A percentile compares a stretch with the other conserved stretches of the same genome.
Conservation (phyloP, 192 early-diverging fungal genomes). For the Coemansia sp. region DNA sequence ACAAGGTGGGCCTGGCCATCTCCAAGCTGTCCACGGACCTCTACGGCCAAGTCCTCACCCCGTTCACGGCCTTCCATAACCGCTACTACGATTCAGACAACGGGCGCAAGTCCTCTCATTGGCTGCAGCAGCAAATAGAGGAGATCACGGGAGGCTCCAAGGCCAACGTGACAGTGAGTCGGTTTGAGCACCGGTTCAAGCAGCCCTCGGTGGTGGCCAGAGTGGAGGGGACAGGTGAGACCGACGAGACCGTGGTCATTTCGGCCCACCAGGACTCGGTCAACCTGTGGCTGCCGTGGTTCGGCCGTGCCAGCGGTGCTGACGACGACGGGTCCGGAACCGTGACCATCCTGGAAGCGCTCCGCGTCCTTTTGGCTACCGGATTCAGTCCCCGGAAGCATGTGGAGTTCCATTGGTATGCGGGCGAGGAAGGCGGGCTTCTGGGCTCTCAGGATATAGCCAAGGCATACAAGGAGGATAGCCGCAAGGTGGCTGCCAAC, state of each 20-base stretch:
- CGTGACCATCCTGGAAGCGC: constrained; percentile 85
- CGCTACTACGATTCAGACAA: constrained; percentile 83
- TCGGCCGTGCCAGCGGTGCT: constrained; percentile 74
- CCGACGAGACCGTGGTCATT: constrained; percentile 68
- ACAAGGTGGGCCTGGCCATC: constrained; percentile 62
- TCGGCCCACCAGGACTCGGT: constrained; percentile 90
- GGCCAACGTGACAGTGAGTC: constrained; percentile 62
- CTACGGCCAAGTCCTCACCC: constrained; percentile 68
- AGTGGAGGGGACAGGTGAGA: constrained; percentile 63
- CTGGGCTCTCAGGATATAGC: constrained; percentile 86
- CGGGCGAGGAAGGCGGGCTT: constrained; percentile 86
- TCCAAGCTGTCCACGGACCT: constrained; percentile 60
- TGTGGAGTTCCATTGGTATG: constrained; percentile 98
- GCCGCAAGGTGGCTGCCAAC: constrained; percentile 67
- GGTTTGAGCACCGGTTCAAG: constrained; percentile 77
- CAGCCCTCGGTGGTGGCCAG: constrained; percentile 83
- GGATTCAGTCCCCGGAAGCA: constrained; percentile 69
- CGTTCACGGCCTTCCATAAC: constrained; percentile 81
- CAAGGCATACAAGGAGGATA: constrained; percentile 59
- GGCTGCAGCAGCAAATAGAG: constrained; percentile 63
- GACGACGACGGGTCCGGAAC: constrained; percentile 92
- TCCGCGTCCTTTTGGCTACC: constrained; percentile 66
- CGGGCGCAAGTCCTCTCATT: constrained; percentile 65
- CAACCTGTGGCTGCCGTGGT: constrained; percentile 78
- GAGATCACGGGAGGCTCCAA: constrained; percentile 32